Conservation (phyloP, 1,139 yeast species). For the Pichia norvegensis region DNA sequence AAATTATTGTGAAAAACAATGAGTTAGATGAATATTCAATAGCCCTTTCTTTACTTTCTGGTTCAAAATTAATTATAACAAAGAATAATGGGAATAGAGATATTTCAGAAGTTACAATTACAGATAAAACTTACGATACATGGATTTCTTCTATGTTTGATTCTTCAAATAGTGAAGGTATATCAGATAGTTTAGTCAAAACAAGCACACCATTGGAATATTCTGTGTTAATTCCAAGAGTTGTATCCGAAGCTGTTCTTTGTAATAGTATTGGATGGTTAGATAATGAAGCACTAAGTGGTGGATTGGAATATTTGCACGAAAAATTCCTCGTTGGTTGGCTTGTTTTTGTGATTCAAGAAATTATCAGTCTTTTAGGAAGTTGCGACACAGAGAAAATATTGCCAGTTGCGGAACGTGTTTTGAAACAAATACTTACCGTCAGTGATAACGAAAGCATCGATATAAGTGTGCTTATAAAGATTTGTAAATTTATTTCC, state of each 20-base stretch:
- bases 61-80: conserved; percentile 2
- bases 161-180: conserved; percentile 53
- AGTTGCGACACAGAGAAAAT: not conserved
- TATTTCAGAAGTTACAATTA: conserved; percentile 21
- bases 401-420: conserved; percentile 13
- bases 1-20: not conserved
- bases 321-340: conserved; percentile 51
- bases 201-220: conserved; percentile 62
- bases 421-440: conserved; percentile 18
- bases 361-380: conserved; percentile 9
- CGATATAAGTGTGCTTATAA: conserved; percentile 18
- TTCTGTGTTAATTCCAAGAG: conserved; percentile 59
- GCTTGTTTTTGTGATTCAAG: conserved; percentile 34
- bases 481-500: conserved; percentile 16
- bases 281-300: conserved; percentile 38
- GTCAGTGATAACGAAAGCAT: conserved; percentile 17
- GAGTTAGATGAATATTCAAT: conserved; percentile 2
- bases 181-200: conserved; percentile 73
- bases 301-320: conserved; percentile 58
- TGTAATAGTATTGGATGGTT: conserved; percentile 53
- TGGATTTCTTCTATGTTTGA: conserved; percentile 83
- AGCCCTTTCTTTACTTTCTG: conserved; percentile 7
- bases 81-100: not conserved
- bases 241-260: conserved; percentile 63
- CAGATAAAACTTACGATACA: conserved; percentile 45